Conservation (phyloP, 371 early-diverging fungal genomes). For the Nosema bombycis region DNA sequence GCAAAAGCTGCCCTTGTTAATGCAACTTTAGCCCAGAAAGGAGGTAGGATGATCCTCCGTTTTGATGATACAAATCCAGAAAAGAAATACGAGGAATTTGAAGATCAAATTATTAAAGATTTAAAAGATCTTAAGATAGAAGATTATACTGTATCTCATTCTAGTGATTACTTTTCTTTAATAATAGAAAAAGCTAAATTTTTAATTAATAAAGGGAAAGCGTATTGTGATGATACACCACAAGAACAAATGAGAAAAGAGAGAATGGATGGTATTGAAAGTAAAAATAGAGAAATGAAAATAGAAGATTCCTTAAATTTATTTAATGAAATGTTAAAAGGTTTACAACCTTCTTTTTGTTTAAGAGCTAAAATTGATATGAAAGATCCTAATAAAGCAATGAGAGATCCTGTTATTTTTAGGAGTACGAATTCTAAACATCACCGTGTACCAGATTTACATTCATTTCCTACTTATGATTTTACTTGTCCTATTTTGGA, state of each 20-base stretch:
- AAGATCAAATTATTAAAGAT: slow-evolving; percentile 61
- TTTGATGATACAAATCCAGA: slow-evolving; percentile 99
- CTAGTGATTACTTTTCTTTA: slow-evolving; percentile 85
- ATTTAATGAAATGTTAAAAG: slow-evolving; percentile 82
- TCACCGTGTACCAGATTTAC: slow-evolving; percentile 81
- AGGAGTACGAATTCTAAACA: slow-evolving; percentile 80
- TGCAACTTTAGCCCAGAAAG: slow-evolving; percentile 82
- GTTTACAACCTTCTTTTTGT: slow-evolving; percentile 68
- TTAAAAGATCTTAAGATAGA: slow-evolving; percentile 69
- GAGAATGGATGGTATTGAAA: slow-evolving; percentile 79
- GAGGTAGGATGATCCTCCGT: slow-evolving; percentile 86
- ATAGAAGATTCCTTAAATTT: slow-evolving; percentile 80
- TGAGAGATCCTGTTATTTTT: slow-evolving; percentile 98
- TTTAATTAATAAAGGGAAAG: slow-evolving; percentile 81
- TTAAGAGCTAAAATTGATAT: slow-evolving; percentile 94
- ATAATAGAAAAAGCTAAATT: slow-evolving; percentile 76
- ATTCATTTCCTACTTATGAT: slow-evolving; percentile 98
- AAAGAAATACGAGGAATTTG: slow-evolving; percentile 76
- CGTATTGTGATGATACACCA: slow-evolving; percentile 91
- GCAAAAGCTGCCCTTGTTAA: slow-evolving; percentile 96
- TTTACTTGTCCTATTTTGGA: slow-evolving; percentile 98
- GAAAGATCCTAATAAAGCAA: slow-evolving; percentile 81
- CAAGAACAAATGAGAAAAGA: slow-evolving; percentile 79
- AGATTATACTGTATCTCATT: slow-evolving; percentile 74
- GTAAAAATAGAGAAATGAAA: slow-evolving; percentile 74